Conservation (phyloP, 2,329 filamentous ascomycete genomes). For the Beauveria brongniartii region DNA sequence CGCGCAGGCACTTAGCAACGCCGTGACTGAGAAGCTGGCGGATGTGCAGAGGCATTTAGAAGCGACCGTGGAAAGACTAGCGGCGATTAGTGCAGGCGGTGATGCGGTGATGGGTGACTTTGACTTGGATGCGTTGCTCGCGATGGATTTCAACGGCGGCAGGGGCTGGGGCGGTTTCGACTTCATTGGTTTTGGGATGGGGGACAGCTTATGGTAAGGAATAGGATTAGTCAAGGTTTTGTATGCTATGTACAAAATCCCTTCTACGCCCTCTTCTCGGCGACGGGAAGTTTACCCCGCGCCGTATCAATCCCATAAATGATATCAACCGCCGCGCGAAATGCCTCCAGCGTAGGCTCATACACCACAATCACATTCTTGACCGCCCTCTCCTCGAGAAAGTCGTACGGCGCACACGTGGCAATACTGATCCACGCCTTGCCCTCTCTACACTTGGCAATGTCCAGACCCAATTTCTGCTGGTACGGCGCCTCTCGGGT, state of each 20-base stretch:
- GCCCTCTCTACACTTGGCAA: constrained; percentile 13
- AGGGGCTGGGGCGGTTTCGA: not conserved
- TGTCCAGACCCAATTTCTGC: constrained; percentile 15
- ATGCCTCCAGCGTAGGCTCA: constrained; percentile 20
- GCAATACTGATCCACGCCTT: constrained; percentile 16
- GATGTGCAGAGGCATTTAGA: not conserved
- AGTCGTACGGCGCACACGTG: constrained; percentile 21
- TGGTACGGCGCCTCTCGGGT: constrained; percentile 19
- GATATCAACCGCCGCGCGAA: constrained; percentile 16
- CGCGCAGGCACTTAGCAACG: not conserved
- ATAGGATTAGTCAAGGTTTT: not conserved
- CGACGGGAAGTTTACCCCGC: constrained; percentile 15
- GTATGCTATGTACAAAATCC: not conserved
- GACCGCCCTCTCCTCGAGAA: constrained; percentile 16
- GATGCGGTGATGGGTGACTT: not conserved
- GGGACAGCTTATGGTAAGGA: not conserved
- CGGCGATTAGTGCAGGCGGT: not conserved
- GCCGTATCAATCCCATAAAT: constrained; percentile 15
- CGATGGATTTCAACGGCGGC: not conserved
- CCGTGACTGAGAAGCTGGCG: not conserved
- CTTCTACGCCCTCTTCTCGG: not conserved
- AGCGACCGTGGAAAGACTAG: not conserved
- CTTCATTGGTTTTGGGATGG: not conserved
- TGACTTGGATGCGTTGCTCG: not conserved
- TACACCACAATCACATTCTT: constrained; percentile 19